A percentile compares a stretch with the other conserved stretches of the same genome.
phyloP scores from a whole-genome alignment of 1,284 basidiomycete genomes.

The Takashimella tepidaria region DNA sequence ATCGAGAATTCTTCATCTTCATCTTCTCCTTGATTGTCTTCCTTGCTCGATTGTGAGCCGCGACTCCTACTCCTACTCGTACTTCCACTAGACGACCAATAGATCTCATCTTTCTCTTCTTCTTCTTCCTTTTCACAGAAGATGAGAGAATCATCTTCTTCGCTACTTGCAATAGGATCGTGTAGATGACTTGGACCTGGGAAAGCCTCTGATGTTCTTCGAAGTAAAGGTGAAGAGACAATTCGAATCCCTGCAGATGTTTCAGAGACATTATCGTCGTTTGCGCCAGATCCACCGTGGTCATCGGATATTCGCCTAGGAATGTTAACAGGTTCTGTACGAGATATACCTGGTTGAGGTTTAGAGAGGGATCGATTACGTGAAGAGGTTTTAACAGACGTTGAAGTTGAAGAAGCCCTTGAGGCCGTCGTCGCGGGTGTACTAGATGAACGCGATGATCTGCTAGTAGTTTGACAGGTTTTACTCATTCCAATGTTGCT shows the following conservation, averaged over 20 bases:
- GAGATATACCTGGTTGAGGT: background rate
- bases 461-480: background rate
- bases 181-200: background rate
- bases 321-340: background rate
- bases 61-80: no score
- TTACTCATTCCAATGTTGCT: background rate
- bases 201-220: background rate
- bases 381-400: background rate
- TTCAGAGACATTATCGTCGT: background rate
- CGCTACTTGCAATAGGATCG: background rate
- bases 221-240: constrained; percentile 10
- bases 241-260: constrained; percentile 12
- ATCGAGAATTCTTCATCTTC: background rate
- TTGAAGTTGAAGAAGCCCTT: background rate
- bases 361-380: background rate
- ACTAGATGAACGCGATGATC: background rate
- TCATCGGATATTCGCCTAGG: background rate
- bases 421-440: background rate
- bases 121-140: background rate
- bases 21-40: background rate
- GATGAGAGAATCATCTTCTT: constrained; percentile 2
- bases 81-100: no score
- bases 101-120: background rate
- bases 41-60: no score
- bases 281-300: background rate